These are phyloP conservation scores for Cicer chorassanicum DNA, from an alignment of 306 rosid genomes.

Conservation along the genomic window DNA sequence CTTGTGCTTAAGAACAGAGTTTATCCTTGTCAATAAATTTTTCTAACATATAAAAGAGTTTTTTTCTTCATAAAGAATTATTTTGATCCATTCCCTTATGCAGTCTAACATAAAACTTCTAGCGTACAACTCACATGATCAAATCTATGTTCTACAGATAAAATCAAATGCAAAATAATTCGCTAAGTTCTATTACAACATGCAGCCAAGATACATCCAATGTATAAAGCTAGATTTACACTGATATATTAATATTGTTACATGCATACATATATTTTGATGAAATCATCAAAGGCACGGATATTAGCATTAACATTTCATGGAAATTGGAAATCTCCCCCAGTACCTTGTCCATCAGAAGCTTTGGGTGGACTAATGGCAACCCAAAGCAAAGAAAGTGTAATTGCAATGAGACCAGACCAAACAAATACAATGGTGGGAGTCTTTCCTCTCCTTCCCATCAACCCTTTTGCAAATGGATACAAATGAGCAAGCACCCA, in stretches of 20 bases:
- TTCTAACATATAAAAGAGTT: too few relatives aligned
- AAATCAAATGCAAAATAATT: background rate
- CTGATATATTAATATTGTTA: background rate
- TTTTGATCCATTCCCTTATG: too few relatives aligned
- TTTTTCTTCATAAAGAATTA: too few relatives aligned
- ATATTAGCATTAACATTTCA: slow-evolving; percentile 25
- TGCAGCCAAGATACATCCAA: background rate
- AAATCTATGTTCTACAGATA: background rate
- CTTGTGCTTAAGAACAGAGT: too few relatives aligned
- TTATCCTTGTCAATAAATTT: too few relatives aligned
- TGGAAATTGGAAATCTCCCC: slow-evolving; percentile 56
- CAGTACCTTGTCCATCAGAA: background rate
- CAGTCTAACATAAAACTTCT: too few relatives aligned
- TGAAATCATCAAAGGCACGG: background rate
- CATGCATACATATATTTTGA: background rate
- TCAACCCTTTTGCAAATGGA: slow-evolving; percentile 65
- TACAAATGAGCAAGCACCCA: slow-evolving; percentile 67
- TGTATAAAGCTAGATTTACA: background rate
- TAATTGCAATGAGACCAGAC: slow-evolving; percentile 68
- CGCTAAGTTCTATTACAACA: background rate
- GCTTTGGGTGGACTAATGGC: slow-evolving; percentile 49
- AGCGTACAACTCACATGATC: too few relatives aligned
- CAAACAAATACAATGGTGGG: slow-evolving; percentile 64
- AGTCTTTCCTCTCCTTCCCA: slow-evolving; percentile 62
- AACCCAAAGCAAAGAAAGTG: slow-evolving; percentile 54